Base-by-base conservation (phyloP, 176 grass and related monocot genomes). In the Tillandsia fasciculata region DNA sequence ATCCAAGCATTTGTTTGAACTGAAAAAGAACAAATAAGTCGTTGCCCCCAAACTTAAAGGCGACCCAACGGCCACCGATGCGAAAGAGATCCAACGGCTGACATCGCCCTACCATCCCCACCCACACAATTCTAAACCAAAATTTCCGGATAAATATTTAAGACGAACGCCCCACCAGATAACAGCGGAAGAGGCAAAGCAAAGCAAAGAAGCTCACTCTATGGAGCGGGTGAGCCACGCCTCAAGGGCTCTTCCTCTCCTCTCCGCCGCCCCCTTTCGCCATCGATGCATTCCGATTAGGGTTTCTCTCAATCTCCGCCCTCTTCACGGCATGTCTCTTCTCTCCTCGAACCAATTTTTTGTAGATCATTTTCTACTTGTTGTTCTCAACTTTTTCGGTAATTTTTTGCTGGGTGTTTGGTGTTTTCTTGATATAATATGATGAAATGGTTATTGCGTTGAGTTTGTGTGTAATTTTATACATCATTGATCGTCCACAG, bases 201-300 rank as follows among this genome's bases (percentile, higher is more conserved):
- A n/a, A n/a, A n/a, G 75, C 79, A 71, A 85, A 85, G 53, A 58
- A 77, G 70, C 70, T 70, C 63, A 65, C 66, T 14, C 74, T 28
- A 88, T 92, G 90, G 86, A 80, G 78, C 78, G 58, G 47, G 72
- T 76, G 1, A 75, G 66, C 26, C 1, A 75, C 72, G 48, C 77
- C 63, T 70, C 76, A 12, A 68, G 50, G 52, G 57, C 63, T 12
- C 70, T 79, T 26, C 82, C 70, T 48, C 64, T 86, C 53, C 70
- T 82, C 59, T 75, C 78, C 70, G 70, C 77, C 49, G 71, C 81
- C 12, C 9, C 76, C n/a, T 4, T 66, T 24, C 63, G 20, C 22
- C 53, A 68, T 64, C 52, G 27, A 20, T 49, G 20, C 7, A 22
- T 52, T 57, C 49, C 57, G 63, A 64, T 29, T 70, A 68, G 24